Percentiles rank a stretch among this genome's conserved stretches.
Conservation (phyloP, 495 filamentous ascomycete species). For the Penicillium robsamsonii region DNA sequence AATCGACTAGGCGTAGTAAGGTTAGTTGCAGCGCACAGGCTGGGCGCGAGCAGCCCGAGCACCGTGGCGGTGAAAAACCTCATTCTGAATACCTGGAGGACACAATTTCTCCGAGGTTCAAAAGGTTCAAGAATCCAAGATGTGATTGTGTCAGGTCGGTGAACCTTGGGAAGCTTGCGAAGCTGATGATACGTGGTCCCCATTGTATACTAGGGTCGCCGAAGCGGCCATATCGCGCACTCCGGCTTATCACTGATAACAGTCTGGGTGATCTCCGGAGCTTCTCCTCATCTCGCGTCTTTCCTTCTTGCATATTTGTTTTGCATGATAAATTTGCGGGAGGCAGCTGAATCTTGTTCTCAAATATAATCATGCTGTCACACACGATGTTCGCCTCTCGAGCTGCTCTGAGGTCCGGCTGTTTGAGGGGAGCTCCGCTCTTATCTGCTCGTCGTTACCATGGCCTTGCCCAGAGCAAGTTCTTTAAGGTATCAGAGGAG, state of each 20-base stretch:
- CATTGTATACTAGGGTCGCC: slow-evolving; percentile 40
- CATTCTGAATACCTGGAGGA: slow-evolving; percentile 35
- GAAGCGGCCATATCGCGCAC: slow-evolving; percentile 36
- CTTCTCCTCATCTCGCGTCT: slow-evolving; percentile 31
- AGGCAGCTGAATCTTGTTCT: neutral
- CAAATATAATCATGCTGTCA: slow-evolving; percentile 3
- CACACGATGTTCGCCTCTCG: slow-evolving; percentile 33
- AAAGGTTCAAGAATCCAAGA: slow-evolving; percentile 18
- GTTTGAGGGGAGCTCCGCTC: slow-evolving; percentile 17
- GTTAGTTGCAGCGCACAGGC: slow-evolving; percentile 37
- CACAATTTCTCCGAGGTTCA: slow-evolving; percentile 29
- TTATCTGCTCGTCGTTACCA: slow-evolving; percentile 30
- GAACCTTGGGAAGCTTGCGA: slow-evolving; percentile 15
- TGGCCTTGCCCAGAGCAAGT: slow-evolving; percentile 44
- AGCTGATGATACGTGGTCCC: slow-evolving; percentile 48
- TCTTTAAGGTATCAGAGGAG: slow-evolving; percentile 78
- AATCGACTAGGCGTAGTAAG: slow-evolving; percentile 34
- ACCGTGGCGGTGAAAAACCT: slow-evolving; percentile 45
- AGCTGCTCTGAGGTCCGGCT: slow-evolving; percentile 25
- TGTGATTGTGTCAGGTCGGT: slow-evolving; percentile 18
- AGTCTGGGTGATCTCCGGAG: neutral
- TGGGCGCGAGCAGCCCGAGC: slow-evolving; percentile 39
- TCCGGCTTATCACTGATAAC: slow-evolving; percentile 36
- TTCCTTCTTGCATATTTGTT: slow-evolving; percentile 13
- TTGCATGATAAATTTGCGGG: neutral